Conservation (phyloP, 257 asterid genomes). For the Solanum ahanhuiri region DNA sequence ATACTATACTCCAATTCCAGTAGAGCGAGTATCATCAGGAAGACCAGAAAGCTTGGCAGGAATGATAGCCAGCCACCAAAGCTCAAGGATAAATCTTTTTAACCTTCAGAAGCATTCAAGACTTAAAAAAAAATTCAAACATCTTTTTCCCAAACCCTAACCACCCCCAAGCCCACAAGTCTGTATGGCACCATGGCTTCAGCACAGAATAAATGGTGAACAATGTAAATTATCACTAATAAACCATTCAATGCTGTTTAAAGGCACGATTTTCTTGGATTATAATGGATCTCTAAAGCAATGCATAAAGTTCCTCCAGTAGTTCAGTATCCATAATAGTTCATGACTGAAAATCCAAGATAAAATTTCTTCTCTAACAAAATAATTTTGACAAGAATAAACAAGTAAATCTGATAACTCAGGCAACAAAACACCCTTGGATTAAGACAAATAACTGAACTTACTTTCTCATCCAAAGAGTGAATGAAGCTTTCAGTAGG, state of each 20-base stretch:
- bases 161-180: not conserved
- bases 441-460: not conserved
- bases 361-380: not conserved
- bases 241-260: not conserved
- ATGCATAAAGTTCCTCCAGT: not conserved
- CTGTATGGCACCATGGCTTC: not conserved
- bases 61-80: not conserved
- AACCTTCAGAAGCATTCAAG: not conserved
- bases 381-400: not conserved
- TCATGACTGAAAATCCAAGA: not conserved
- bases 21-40: not conserved
- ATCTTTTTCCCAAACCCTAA: not conserved
- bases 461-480: slow-evolving; percentile 74
- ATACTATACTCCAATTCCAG: not conserved
- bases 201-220: not conserved
- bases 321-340: not conserved
- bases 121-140: not conserved
- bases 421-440: not conserved
- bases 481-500: slow-evolving; percentile 80
- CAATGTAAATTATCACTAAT: not conserved
- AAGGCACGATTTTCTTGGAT: not conserved
- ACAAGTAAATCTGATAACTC: not conserved
- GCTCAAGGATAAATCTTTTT: not conserved
- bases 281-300: not conserved
- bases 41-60: not conserved